Base-by-base conservation (phyloP, 2,329 filamentous ascomycete species). In the Sclerotinia subarctica region DNA sequence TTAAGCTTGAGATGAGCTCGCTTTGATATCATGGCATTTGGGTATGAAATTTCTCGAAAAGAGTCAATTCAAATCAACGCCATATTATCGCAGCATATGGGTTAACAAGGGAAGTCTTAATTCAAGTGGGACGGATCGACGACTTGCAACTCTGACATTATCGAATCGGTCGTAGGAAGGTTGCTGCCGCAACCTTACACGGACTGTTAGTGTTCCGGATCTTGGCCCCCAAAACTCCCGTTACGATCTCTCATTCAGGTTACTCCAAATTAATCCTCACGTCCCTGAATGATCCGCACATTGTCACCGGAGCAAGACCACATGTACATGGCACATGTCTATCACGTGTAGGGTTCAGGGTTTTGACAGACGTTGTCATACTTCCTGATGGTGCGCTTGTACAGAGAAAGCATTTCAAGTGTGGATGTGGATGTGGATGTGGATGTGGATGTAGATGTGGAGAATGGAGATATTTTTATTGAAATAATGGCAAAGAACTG, bases 291-390 rank as follows among this genome's bases (percentile, higher is more conserved):
- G 54, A 19, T 44, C 29, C 17, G 52, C 17, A 56, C 24, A 35
- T 42, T 47, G 24, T 26, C 24, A 46, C 21, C 3, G 7, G 29
- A 51, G 19, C 26, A 38, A 21, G 44, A 24, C 29, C 58, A 49
- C 58, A 7, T 32, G 32, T 46, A 49, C 58, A 7, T 32, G 32
- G 32, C 32, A 35, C 35, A 51, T 62, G 58, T 38, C 29, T 5
- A 60, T 60, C 58, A 62, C 58, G 58, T 62, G 46, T 49, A 51
- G 21, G 58, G 44, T 13, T 62, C 58, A 35, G 29, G 58, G 42
- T 8, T 19, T 24, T 60, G 57, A 19, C 29, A 15, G 52, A 11
- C 3, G 11, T 13, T 35, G 35, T 5, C 35, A 57, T 42, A 11
- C 17, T 42, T 42, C 21, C 29, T 57, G 54, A 49, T 24, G 19